Evolutionary conservation across 768 basidiomycete genomes (phyloP).

Genomic region (Mycena galopus): DNA sequence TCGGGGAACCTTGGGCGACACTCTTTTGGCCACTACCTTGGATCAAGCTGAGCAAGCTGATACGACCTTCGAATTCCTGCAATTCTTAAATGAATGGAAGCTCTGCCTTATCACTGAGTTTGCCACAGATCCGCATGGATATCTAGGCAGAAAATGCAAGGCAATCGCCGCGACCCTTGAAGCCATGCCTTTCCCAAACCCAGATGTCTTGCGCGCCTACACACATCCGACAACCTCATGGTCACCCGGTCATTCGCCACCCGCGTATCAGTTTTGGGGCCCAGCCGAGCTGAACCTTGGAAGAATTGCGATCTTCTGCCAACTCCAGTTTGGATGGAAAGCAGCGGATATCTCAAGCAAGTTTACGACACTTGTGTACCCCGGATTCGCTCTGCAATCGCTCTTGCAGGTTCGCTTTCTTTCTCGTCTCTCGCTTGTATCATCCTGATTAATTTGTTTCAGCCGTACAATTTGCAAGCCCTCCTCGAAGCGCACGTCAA

Average conservation of each 20-base stretch:
- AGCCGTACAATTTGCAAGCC: slow-evolving; percentile 7
- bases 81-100: not conserved
- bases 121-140: not conserved
- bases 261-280: not conserved
- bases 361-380: not conserved
- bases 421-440: not conserved
- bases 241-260: not conserved
- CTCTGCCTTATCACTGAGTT: not conserved
- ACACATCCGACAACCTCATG: slow-evolving; percentile 8
- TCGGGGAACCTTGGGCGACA: not conserved
- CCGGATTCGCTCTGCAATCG: not conserved
- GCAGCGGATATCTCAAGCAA: not conserved
- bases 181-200: not conserved
- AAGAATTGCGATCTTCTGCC: not conserved
- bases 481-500: not conserved
- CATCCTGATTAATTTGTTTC: not conserved
- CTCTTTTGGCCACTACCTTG: not conserved
- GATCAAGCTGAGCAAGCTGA: not conserved
- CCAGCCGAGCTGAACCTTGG: not conserved
- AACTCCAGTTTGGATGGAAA: slow-evolving; percentile 5
- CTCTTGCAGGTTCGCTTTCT: slow-evolving; percentile 2
- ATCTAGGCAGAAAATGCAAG: not conserved
- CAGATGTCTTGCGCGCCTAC: not conserved
- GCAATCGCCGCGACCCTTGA: not conserved
- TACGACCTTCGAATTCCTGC: not conserved